Percentiles rank a stretch among this genome's conserved stretches.
Conservation (phyloP, 1,284 basidiomycete species). For the Earliella scabrosa region DNA sequence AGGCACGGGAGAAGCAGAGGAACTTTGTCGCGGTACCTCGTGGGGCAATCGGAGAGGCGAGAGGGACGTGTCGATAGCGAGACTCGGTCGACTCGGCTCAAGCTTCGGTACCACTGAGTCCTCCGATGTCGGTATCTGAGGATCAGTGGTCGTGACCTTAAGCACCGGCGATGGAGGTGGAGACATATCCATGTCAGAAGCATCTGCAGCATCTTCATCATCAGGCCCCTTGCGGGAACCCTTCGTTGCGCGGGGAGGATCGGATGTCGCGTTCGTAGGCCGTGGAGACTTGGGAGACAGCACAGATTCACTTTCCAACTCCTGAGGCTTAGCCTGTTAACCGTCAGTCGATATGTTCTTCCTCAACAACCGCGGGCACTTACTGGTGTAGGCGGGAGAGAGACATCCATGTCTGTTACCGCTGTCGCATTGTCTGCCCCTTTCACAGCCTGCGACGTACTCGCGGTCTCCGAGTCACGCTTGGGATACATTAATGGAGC, state of each 20-base stretch:
- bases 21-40: conserved; percentile 3
- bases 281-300: not conserved
- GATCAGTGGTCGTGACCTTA: not conserved
- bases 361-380: not conserved
- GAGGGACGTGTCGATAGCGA: conserved; percentile 12
- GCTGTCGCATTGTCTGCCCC: not conserved
- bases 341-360: conserved; percentile 3
- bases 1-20: conserved; percentile 15
- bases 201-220: conserved; percentile 10
- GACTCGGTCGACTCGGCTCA: conserved; percentile 9
- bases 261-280: not conserved
- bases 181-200: conserved; percentile 28
- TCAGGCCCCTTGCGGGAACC: conserved; percentile 1
- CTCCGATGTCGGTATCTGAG: not conserved
- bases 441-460: not conserved
- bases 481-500: conserved; percentile 16
- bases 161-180: conserved; percentile 21
- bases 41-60: conserved; percentile 10
- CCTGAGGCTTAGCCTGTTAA: conserved; percentile 8
- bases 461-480: not conserved
- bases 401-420: conserved; percentile 16
- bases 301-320: not conserved
- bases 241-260: not conserved
- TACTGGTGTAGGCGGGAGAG: conserved; percentile 13
- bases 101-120: not conserved